A percentile compares a stretch with the other conserved stretches of the same genome.
These are phyloP conservation scores for Tylopilus rubrobrunneus DNA, from an alignment of 768 basidiomycete genomes.

Conservation along the genomic window DNA sequence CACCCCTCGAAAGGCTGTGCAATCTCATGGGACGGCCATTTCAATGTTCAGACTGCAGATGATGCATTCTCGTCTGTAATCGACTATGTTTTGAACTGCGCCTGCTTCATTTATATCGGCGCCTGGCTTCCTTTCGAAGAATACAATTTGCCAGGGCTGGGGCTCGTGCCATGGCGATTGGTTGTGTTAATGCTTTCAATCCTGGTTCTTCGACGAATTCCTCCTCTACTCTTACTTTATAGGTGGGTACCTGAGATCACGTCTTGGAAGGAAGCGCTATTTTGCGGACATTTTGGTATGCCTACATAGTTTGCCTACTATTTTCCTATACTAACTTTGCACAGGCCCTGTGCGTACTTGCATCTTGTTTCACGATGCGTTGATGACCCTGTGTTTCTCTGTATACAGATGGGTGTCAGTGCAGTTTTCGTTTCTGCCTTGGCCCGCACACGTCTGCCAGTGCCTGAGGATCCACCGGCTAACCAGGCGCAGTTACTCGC, in stretches of 20 bases:
- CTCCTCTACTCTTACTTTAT: slow-evolving; percentile 72
- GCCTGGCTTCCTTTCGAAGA: slow-evolving; percentile 75
- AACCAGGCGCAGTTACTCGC: slow-evolving; percentile 73
- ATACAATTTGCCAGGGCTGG: slow-evolving; percentile 54
- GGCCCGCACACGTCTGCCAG: slow-evolving; percentile 59
- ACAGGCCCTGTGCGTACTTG: slow-evolving; percentile 49
- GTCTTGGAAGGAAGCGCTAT: slow-evolving; percentile 82
- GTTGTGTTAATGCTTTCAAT: slow-evolving; percentile 63
- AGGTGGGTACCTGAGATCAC: slow-evolving; percentile 83
- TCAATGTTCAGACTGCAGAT: slow-evolving; percentile 75
- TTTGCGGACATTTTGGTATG: slow-evolving; percentile 86
- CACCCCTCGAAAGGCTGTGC: slow-evolving; percentile 59
- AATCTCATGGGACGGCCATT: slow-evolving; percentile 88
- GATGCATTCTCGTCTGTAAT: slow-evolving; percentile 89
- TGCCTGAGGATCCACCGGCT: slow-evolving; percentile 54
- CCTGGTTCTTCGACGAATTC: slow-evolving; percentile 75
- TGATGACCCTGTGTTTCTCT: not conserved
- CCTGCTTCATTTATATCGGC: slow-evolving; percentile 80
- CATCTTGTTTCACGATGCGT: not conserved
- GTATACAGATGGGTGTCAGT: slow-evolving; percentile 79
- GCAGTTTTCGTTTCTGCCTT: slow-evolving; percentile 85
- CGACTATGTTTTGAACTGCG: slow-evolving; percentile 80
- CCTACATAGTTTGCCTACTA: slow-evolving; percentile 4
- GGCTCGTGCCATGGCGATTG: slow-evolving; percentile 69
- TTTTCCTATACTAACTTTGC: slow-evolving; percentile 2